Conservation (phyloP, 2,329 filamentous ascomycete genomes). For the Plectosphaerella sp. region DNA sequence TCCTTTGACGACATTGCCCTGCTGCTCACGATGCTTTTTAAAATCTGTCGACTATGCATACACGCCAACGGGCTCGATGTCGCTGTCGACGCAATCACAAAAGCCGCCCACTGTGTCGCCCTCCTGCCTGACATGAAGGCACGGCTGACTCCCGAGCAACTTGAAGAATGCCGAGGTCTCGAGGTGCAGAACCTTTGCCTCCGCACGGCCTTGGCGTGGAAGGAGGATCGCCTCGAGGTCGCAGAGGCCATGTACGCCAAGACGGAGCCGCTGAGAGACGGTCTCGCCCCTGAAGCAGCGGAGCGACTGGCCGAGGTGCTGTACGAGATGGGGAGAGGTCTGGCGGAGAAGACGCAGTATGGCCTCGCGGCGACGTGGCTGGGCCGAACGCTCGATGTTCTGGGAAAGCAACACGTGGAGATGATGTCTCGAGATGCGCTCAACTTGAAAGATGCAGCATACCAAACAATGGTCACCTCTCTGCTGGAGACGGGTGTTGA, state of each 20-base stretch:
- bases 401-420: slow-evolving; percentile 52
- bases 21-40: slow-evolving; percentile 63
- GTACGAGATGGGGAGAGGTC: slow-evolving; percentile 65
- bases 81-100: slow-evolving; percentile 59
- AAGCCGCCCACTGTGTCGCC: slow-evolving; percentile 54
- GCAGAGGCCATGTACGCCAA: slow-evolving; percentile 75
- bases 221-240: slow-evolving; percentile 66
- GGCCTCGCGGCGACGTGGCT: slow-evolving; percentile 67
- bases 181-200: slow-evolving; percentile 62
- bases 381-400: slow-evolving; percentile 56
- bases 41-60: slow-evolving; percentile 60
- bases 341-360: slow-evolving; percentile 48
- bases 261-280: slow-evolving; percentile 32
- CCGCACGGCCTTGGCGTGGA: slow-evolving; percentile 66
- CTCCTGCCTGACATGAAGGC: slow-evolving; percentile 24
- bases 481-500: slow-evolving; percentile 42
- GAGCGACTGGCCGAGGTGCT: slow-evolving; percentile 65
- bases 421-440: slow-evolving; percentile 52
- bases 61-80: slow-evolving; percentile 51
- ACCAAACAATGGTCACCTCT: slow-evolving; percentile 57
- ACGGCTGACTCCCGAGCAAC: slow-evolving; percentile 22
- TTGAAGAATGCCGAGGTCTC: slow-evolving; percentile 28
- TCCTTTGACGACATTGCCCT: slow-evolving; percentile 40
- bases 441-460: slow-evolving; percentile 62
- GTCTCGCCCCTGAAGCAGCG: slow-evolving; percentile 41